Evolutionary conservation across 805 yeast species (phyloP), one percentile per base, ranked within the genome.

Genomic region (Phaffomyces antillensis): DNA sequence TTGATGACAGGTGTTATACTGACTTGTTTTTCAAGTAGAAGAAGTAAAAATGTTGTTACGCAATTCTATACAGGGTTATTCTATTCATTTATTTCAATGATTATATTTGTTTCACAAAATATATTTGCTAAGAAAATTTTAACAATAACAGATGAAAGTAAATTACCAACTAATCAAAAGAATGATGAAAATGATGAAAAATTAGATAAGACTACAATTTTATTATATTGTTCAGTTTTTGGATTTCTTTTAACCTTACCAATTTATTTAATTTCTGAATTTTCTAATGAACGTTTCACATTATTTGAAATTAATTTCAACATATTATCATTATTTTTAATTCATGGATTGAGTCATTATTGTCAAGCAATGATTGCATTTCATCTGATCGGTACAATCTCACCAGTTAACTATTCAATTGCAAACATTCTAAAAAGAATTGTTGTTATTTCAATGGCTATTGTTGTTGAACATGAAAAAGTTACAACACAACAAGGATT

Each of bases 1-100:
- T 70, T 91, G 49, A 77, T 90, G 36, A 43, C 73, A 26, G 99
- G 99, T 16, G 96, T 91, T 47, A 87, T 89, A 75, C 66, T 89
- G 57, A 79, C 86, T 5, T 84, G 91, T 60, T 75, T 81, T 46
- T 71, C 74, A 37, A 67, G 69, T 15, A 59, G 54, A 31, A 52
- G 55, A 12, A 49, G 47, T 25, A 46, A 46, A 9, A 50, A 46
- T 10, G 43, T 46, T 16, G 41, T 42, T 5, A 40, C 46, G 20
- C 33, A 41, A 30, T 57, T 53, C 46, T 48, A 62, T 15, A 50
- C 56, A 36, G 75, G 75, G 0, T 47, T 70, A 17, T 10, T 59
- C 9, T 69, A 54, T 48, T 71, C 74, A 3, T 65, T 67, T 31
- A 50, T 68, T 24, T 70, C 75, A 8, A 70, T 68, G 73, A 42